Conservation (phyloP, 257 asterid species). For the Solanum chmielewskii region DNA sequence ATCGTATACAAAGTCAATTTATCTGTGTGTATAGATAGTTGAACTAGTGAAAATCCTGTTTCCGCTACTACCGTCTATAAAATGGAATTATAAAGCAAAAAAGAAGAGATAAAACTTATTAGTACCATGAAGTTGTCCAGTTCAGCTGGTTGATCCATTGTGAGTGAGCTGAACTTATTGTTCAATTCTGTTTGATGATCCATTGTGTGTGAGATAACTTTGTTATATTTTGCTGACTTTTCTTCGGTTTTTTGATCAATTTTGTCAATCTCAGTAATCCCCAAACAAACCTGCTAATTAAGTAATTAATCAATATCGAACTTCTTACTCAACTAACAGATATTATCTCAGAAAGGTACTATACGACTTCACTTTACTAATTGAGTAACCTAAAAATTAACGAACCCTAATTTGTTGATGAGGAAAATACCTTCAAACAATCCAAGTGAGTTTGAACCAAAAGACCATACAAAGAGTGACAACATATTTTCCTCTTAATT, state of each 20-base stretch:
- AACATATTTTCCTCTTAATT: constrained; percentile 1
- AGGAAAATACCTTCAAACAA: constrained; percentile 1
- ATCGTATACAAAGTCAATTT: neutral
- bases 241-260: neutral
- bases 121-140: constrained; percentile 49
- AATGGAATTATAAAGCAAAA: neutral
- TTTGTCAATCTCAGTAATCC: neutral
- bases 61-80: neutral
- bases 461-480: constrained; percentile 5
- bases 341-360: neutral
- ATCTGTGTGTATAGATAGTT: neutral
- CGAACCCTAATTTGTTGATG: neutral
- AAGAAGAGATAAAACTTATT: neutral
- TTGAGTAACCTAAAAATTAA: neutral
- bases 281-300: neutral
- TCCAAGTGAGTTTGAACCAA: constrained; percentile 4
- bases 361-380: neutral
- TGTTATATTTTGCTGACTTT: neutral
- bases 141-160: constrained; percentile 14
- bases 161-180: neutral
- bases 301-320: neutral
- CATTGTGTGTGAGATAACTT: neutral
- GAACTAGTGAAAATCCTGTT: neutral
- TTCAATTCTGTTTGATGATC: constrained; percentile 24
- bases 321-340: neutral